Base-by-base conservation (phyloP, 1,139 yeast species). In the Blastobotrys aristatus region DNA sequence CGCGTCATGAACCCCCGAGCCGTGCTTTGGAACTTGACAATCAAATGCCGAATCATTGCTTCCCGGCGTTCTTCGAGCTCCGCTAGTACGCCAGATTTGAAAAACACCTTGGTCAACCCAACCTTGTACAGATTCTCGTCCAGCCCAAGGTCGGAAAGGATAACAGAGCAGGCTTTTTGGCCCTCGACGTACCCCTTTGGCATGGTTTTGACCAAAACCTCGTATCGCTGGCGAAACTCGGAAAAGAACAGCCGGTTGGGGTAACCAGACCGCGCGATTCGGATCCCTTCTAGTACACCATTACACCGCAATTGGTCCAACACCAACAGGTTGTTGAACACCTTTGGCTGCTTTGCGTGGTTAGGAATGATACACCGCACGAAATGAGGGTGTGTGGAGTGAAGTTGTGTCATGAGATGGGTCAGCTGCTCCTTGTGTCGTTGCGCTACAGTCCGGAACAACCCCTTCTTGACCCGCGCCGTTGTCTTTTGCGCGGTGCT, bases 261-360 rank as follows among this genome's bases (percentile, higher is more conserved):
- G 63, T 85, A 94, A 2, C 99, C 99, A 14, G 96, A 90, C 55
- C 99, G 76, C 0, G 97, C 96, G 53, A 94, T 92, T 66, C 98
- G 76, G 38, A 94, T 94, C 54, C 99, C 99, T 71, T 94, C 99
- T 44, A 94, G 70, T 13, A 94, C 99, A 75, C 99, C 99, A 63
- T 94, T 94, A 64, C 97, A 94, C 53, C 97, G 75, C 52, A 94
- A 73, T 67, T 94, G 99, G 51, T 86, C 92, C 45, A 92, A 71
- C 3, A 94, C 96, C 35, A 94, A 70, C 27, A 68, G 70, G 59
- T 84, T 87, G 58, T 89, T 90, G 60, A 92, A 84, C 43, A 74
- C 71, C 41, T 77, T 78, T 0, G 97, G 81, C 50, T 73, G 74
- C 62, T 92, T 90, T 33, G 76, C 72, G 54, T 80, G 79, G 60